Evolutionary conservation across 768 basidiomycete genomes (phyloP).

Genomic region (Melanogaster broomeanus): DNA sequence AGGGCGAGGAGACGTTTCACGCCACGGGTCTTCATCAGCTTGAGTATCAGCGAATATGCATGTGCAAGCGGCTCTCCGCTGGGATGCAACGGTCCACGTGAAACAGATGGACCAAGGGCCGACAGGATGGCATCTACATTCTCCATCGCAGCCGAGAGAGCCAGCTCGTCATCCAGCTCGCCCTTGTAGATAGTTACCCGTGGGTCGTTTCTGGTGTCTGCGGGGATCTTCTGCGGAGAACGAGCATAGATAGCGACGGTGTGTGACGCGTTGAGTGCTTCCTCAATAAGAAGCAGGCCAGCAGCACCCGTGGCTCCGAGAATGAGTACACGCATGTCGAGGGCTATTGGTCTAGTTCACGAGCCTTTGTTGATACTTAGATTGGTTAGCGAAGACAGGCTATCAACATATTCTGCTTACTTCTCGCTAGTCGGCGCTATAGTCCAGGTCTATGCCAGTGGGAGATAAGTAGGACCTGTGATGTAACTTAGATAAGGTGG

Average conservation of each 20-base stretch:
- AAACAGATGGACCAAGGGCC: slow-evolving; percentile 57
- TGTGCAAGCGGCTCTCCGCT: slow-evolving; percentile 59
- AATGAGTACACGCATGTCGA: slow-evolving; percentile 55
- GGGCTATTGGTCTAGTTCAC: background rate
- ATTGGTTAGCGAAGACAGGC: too few species aligned
- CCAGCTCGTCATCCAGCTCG: slow-evolving; percentile 51
- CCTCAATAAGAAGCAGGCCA: slow-evolving; percentile 58
- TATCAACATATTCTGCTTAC: background rate
- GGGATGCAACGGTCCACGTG: slow-evolving; percentile 42
- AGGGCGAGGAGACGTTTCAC: slow-evolving; percentile 65
- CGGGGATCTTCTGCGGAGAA: slow-evolving; percentile 62
- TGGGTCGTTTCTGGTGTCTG: slow-evolving; percentile 45
- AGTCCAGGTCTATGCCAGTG: too few species aligned
- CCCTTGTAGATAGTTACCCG: slow-evolving; percentile 55
- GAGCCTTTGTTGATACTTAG: too few species aligned
- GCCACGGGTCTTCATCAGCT: slow-evolving; percentile 50
- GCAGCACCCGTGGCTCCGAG: slow-evolving; percentile 70
- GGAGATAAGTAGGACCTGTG: too few species aligned
- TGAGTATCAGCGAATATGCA: slow-evolving; percentile 57
- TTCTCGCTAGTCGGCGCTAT: too few species aligned
- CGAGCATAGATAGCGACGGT: slow-evolving; percentile 64
- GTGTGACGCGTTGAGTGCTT: slow-evolving; percentile 47
- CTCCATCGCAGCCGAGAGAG: slow-evolving; percentile 52
- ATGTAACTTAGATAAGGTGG: too few species aligned
- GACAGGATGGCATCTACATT: slow-evolving; percentile 66